A percentile compares a stretch with the other conserved stretches of the same genome.
phyloP scores from a whole-genome alignment of 805 yeast species.

The Barnettozyma vustinii region DNA sequence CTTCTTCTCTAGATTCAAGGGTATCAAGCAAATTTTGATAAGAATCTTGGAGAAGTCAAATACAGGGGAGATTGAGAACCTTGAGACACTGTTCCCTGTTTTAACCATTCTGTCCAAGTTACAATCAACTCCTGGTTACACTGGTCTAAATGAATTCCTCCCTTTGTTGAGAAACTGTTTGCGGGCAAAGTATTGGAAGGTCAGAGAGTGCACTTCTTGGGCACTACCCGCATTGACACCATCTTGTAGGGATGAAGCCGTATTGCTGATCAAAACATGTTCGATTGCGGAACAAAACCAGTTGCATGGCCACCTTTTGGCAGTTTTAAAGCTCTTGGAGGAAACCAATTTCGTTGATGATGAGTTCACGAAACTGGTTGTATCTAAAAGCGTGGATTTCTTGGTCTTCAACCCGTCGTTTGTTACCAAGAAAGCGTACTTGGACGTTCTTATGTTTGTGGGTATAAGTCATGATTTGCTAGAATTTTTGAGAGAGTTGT shows the following conservation, averaged over 20 bases:
- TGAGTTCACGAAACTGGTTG: not conserved
- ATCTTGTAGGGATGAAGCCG: constrained; percentile 27
- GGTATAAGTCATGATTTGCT: constrained; percentile 10
- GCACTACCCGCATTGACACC: constrained; percentile 50
- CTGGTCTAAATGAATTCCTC: constrained; percentile 48
- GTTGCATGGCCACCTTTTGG: constrained; percentile 56
- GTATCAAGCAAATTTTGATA: constrained; percentile 46
- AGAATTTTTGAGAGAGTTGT: constrained; percentile 30
- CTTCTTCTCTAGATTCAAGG: constrained; percentile 63
- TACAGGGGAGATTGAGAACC: constrained; percentile 22
- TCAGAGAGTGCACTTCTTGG: constrained; percentile 82
- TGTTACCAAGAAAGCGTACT: constrained; percentile 30
- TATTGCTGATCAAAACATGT: constrained; percentile 21
- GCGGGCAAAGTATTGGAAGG: constrained; percentile 62
- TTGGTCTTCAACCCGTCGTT: constrained; percentile 26
- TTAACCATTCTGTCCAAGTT: constrained; percentile 66
- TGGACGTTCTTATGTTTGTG: constrained; percentile 18
- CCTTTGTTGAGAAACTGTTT: constrained; percentile 44
- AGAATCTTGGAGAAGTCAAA: constrained; percentile 33
- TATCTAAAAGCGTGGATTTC: constrained; percentile 10
- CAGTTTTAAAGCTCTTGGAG: constrained; percentile 33
- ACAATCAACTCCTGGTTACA: constrained; percentile 52
- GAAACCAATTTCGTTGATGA: not conserved
- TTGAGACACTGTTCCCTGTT: constrained; percentile 70
- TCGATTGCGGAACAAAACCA: constrained; percentile 33